Conservation (phyloP, 1,139 yeast genomes). For the Yamadazyma diddensiae region DNA sequence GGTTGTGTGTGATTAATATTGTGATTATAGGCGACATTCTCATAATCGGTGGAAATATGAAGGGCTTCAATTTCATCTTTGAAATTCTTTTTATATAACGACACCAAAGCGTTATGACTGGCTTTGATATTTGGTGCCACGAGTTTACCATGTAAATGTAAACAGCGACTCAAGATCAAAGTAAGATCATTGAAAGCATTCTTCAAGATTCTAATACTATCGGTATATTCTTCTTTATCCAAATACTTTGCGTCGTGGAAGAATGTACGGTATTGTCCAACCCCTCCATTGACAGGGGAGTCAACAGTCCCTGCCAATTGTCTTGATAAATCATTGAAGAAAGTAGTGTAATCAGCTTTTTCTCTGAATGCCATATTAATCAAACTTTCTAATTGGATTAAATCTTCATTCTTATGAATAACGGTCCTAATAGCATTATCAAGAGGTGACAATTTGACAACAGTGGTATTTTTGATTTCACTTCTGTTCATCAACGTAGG, state of each 20-base stretch:
- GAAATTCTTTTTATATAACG: conserved; percentile 67
- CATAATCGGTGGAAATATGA: conserved; percentile 35
- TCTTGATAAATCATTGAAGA: conserved; percentile 70
- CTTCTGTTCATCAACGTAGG: conserved; percentile 88
- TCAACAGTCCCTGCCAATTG: conserved; percentile 86
- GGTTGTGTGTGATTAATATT: conserved; percentile 15
- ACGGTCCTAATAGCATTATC: conserved; percentile 77
- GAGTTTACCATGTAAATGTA: conserved; percentile 65
- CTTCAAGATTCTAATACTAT: conserved; percentile 49
- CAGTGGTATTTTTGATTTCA: conserved; percentile 55
- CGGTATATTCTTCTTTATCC: conserved; percentile 40
- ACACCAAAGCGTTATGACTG: conserved; percentile 66
- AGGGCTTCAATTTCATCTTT: conserved; percentile 54
- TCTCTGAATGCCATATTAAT: conserved; percentile 57
- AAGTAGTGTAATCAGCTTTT: conserved; percentile 45
- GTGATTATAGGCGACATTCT: conserved; percentile 25
- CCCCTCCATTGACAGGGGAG: conserved; percentile 92
- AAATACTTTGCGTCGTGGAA: conserved; percentile 44
- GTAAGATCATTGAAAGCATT: conserved; percentile 72
- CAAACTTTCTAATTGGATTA: conserved; percentile 65
- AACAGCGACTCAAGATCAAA: conserved; percentile 60
- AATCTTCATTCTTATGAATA: conserved; percentile 66
- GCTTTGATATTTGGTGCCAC: conserved; percentile 56
- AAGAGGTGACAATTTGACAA: conserved; percentile 74
- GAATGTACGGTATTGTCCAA: conserved; percentile 76